Evolutionary conservation across 2,329 filamentous ascomycete genomes (phyloP), one percentile per base, ranked within the genome.

Genomic region (Aureobasidium mangrovei): DNA sequence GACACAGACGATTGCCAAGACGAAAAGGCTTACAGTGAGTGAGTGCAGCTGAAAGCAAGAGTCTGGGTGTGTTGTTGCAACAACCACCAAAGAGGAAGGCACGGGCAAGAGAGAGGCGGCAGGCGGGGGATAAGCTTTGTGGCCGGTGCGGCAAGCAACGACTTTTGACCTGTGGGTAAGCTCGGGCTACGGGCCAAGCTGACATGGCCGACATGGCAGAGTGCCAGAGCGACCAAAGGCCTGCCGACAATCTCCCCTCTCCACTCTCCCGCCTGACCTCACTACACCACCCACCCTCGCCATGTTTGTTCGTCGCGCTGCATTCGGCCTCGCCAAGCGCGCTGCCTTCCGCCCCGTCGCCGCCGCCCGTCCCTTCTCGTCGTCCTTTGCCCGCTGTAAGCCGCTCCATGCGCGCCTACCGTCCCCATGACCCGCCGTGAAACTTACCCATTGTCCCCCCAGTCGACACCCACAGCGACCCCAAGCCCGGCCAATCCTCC

Each of bases 281-380:
- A 18, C 42, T 44, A 24, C 47, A 35, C 47, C 40, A 36, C 41
- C 41, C 53, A 43, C 63, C 56, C 58, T 57, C 64, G 64, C 64
- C 62, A 73, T 73, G 70, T 71, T 77, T 63, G 69, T 77, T 66
- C 73, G 75, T 62, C 74, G 75, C 67, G 75, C 74, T 59, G 74
- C 71, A 57, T 66, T 76, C 56, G 70, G 72, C 62, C 70, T 75
- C 59, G 69, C 69, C 57, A 69, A 72, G 67, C 73, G 72, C 62
- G 67, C 67, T 55, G 69, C 71, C 61, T 64, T 71, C 58, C 59
- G 60, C 59, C 70, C 59, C 58, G 69, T 57, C 67, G 69, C 61
- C 66, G 64, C 56, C 73, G 74, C 65, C 57, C 73, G 74, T 64
- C 70, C 70, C 56, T 77, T 77, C 64, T 69, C 73, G 59, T 70